Evolutionary conservation across 139 green algal species (phyloP).

Genomic region (Tetraselmis chui): DNA sequence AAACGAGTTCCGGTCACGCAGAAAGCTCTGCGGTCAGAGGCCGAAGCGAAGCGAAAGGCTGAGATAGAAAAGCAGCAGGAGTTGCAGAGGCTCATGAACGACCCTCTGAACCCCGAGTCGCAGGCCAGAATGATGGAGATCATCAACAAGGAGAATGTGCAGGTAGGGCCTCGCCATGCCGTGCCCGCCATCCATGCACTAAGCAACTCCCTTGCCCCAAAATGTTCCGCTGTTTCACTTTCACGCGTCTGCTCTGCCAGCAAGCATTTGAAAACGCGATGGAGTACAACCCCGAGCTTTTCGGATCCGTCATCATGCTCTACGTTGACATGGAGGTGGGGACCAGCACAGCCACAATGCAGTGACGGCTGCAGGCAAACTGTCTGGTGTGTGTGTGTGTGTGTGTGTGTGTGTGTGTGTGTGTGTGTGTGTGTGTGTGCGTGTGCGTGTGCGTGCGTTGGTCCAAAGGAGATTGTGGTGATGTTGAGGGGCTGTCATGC

Average conservation of each 20-base stretch:
- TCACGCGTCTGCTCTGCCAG: too few relatives aligned
- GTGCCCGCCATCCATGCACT: too few relatives aligned
- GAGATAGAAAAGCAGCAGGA: slow-evolving; percentile 4
- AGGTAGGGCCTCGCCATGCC: too few relatives aligned
- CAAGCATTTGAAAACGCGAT: slow-evolving; percentile 45
- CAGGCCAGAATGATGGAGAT: slow-evolving; percentile 22
- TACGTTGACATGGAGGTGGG: slow-evolving; percentile 50
- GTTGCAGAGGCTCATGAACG: background rate
- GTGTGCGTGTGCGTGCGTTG: too few relatives aligned
- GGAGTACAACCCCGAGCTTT: slow-evolving; percentile 86
- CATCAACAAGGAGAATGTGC: slow-evolving; percentile 14
- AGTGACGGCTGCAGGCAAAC: slow-evolving; percentile 19
- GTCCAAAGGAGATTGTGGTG: slow-evolving; percentile 43
- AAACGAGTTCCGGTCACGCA: too few relatives aligned
- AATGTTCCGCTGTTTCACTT: too few relatives aligned
- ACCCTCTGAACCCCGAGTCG: slow-evolving; percentile 2
- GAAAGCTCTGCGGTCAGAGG: background rate
- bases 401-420: too few relatives aligned
- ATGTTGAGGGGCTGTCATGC: background rate
- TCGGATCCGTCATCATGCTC: slow-evolving; percentile 42
- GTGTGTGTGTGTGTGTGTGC: background rate
- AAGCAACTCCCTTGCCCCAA: too few relatives aligned
- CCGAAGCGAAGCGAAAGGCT: background rate
- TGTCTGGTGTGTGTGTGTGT: background rate
- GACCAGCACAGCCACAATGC: slow-evolving; percentile 53